Base-by-base conservation (phyloP, 345 rosid genomes). In the Salix caprea region DNA sequence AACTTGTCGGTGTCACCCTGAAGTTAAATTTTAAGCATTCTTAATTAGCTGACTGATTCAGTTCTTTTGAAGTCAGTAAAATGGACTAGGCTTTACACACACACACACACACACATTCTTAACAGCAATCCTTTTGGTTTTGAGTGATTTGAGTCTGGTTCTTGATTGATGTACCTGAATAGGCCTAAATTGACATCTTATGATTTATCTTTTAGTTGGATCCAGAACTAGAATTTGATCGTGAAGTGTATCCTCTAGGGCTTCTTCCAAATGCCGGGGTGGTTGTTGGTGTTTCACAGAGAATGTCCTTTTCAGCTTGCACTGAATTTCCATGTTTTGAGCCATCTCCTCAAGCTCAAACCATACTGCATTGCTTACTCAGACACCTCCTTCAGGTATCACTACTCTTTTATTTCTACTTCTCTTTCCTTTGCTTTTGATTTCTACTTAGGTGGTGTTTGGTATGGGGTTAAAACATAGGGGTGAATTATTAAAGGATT, bases 341-440 rank as follows among this genome's bases (percentile, higher is more conserved):
- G 84, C 98, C 98, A 70, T 86, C 97, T 85, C 98, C 99, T 75
- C 99, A 96, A 84, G 96, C 97, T 58, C 99, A 96, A 85, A 93
- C 98, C 69, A 91, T 96, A 87, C 78, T 96, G 80, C 99, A 96
- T 85, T 96, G 99, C 85, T 86, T 96, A 21, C 95, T 96, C 37
- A 84, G 97, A n/a, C 99, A 96, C 82, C 97, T 96, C 81, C 96
- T 96, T 85, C 99, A 96, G 98, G 99, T 92, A 87, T 79, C 72
- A 50, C n/a, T 77, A 73, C 46, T 74, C 65, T 30, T 30, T 66
- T 66, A 34, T 66, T 73, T 54, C 12, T 74, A 48, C 52, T 19
- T 65, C 11, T 26, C 48, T 66, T 60, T 67, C 42, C 46, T 42
- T 58, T n/a, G 28, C 64, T n/a, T 10, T n/a, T n/a, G 64, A 58